Conservation (phyloP, 2,329 filamentous ascomycete genomes). For the Alternaria incomplexa region DNA sequence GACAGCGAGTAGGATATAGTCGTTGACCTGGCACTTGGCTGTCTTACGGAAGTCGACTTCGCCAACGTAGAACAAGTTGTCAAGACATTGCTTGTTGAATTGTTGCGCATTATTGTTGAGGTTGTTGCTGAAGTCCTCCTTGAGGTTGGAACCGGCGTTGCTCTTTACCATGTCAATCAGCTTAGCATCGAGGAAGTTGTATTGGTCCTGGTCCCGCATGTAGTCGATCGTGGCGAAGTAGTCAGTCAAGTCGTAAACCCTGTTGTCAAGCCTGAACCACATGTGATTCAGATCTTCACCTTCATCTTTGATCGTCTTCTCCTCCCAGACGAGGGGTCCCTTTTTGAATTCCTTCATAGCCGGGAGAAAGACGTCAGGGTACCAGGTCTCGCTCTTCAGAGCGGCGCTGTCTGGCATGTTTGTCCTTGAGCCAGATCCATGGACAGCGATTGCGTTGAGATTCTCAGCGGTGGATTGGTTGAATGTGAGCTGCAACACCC, state of each 20-base stretch:
- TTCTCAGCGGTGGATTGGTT: slow-evolving; percentile 63
- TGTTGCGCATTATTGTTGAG: slow-evolving; percentile 60
- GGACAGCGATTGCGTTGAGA: slow-evolving; percentile 63
- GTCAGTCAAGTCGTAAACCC: slow-evolving; percentile 87
- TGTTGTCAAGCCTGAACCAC: slow-evolving; percentile 80
- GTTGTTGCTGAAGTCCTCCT: slow-evolving; percentile 65
- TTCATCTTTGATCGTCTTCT: slow-evolving; percentile 64
- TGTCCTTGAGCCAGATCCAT: slow-evolving; percentile 71
- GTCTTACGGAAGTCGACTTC: slow-evolving; percentile 82
- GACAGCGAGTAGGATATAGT: slow-evolving; percentile 87
- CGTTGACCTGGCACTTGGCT: slow-evolving; percentile 82
- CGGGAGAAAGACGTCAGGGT: slow-evolving; percentile 73
- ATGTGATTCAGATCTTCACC: slow-evolving; percentile 71
- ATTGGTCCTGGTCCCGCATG: slow-evolving; percentile 62
- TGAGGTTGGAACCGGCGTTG: slow-evolving; percentile 82
- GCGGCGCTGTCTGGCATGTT: slow-evolving; percentile 59
- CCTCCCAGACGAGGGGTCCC: slow-evolving; percentile 79
- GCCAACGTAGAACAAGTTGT: slow-evolving; percentile 83
- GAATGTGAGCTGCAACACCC: slow-evolving; percentile 62
- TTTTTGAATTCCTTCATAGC: slow-evolving; percentile 86
- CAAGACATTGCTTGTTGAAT: slow-evolving; percentile 81
- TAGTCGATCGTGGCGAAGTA: slow-evolving; percentile 80
- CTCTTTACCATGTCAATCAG: slow-evolving; percentile 72
- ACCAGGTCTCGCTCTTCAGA: slow-evolving; percentile 75
- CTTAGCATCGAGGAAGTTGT: slow-evolving; percentile 74